A percentile compares a stretch with the other conserved stretches of the same genome.
Conservation (phyloP, 2,329 filamentous ascomycete genomes). For the Curvularia sp. region DNA sequence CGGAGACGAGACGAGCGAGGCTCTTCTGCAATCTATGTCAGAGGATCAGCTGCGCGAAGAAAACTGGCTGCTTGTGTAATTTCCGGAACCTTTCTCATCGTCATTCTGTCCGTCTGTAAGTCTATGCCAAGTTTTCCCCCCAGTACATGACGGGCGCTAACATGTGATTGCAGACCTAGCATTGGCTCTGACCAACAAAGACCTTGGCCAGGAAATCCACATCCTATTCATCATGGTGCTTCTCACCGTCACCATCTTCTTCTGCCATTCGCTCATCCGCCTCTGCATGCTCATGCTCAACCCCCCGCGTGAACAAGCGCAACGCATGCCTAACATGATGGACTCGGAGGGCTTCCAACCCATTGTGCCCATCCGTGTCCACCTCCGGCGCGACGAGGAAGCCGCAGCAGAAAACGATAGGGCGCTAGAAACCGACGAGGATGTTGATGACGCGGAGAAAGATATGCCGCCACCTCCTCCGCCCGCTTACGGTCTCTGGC, state of each 20-base stretch:
- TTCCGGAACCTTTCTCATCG: conserved; percentile 68
- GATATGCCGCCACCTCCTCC: conserved; percentile 57
- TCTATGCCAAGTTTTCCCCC: conserved; percentile 22
- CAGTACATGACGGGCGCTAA: not conserved
- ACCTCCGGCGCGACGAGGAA: conserved; percentile 77
- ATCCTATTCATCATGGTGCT: conserved; percentile 82
- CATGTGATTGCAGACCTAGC: conserved; percentile 67
- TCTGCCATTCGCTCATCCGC: conserved; percentile 79
- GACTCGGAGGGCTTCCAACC: conserved; percentile 73
- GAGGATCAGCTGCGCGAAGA: conserved; percentile 39
- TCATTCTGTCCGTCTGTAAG: conserved; percentile 72
- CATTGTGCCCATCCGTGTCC: conserved; percentile 75
- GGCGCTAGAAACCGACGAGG: conserved; percentile 48
- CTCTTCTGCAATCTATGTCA: conserved; percentile 28
- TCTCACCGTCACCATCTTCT: conserved; percentile 76
- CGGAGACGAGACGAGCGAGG: conserved; percentile 32
- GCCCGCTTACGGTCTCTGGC: conserved; percentile 86
- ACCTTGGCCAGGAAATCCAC: conserved; percentile 74
- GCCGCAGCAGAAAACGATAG: conserved; percentile 60
- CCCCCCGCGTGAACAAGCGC: conserved; percentile 42
- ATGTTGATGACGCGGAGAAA: conserved; percentile 29
- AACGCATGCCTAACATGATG: conserved; percentile 57
- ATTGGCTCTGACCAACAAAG: conserved; percentile 70
- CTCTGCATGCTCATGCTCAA: conserved; percentile 71
- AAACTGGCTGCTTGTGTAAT: conserved; percentile 61